Base-by-base conservation (phyloP, 169 alveolate genomes). In the Plasmodium malariae region DNA sequence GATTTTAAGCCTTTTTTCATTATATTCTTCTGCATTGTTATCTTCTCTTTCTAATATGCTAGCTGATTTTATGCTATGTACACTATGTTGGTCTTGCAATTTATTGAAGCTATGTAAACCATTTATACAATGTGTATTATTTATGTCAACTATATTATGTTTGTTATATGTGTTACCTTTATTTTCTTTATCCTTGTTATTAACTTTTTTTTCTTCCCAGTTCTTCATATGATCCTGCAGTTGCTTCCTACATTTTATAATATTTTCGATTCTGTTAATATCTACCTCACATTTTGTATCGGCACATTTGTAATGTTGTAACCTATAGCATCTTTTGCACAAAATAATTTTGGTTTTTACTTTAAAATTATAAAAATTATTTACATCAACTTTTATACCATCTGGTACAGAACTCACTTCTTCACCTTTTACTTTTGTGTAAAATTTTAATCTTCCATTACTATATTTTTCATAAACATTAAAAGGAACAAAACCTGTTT, bases 341-440 rank as follows among this genome's bases (percentile, higher is more conserved):
- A 94, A 86, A 37, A 91, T 91, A 88, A 93, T 89, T 37, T 93
- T 88, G 36, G 90, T 92, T 37, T 89, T 92, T n/a, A 89, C 51
- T 17, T 78, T 57, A 32, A 76, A 92, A 32, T 92, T 65, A 5
- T 87, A 91, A 40, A 74, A 92, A 37, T 94, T 92, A 68, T 88
- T 94, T 60, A 71, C 74, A 71, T 90, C 94, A 17, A 94, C 95
- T 63, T 92, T 92, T 21, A 94, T 91, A 9, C 96, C 96, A 12
- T 94, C 96, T 26, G 96, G 96, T 14, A 88, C 88, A 9, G 88
- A 65, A 45, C 80, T 88, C 24, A 92, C 95, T 48, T 92, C 96
- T 36, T 88, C 88, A 14, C 96, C 96, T 70, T 89, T 87, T 12
- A 94, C 88, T 17, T 93, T 90, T 14, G 96, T 94, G 51, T 87